Percentiles rank a stretch among this genome's conserved stretches.
Evolutionary conservation across 495 filamentous ascomycete species (phyloP).

Genomic region (Penicillium maclennaniae): DNA sequence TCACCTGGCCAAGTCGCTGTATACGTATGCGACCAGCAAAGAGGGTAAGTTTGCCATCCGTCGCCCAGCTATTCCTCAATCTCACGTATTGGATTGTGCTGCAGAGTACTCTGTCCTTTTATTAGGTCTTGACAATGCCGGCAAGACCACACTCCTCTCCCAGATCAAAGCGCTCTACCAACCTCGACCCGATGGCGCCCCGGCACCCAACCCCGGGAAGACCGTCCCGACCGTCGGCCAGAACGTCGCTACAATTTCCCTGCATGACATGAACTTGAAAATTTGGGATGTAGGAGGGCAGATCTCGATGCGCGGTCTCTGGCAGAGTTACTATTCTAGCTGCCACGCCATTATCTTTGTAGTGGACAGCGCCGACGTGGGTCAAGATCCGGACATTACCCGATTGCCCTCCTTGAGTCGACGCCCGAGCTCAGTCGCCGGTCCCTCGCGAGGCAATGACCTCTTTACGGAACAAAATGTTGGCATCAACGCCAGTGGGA

Average conservation of each 20-base stretch:
- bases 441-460: slow-evolving; percentile 19
- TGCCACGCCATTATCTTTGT: slow-evolving; percentile 98
- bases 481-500: slow-evolving; percentile 45
- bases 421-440: slow-evolving; percentile 31
- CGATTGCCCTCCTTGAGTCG: slow-evolving; percentile 25
- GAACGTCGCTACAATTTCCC: slow-evolving; percentile 84
- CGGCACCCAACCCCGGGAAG: slow-evolving; percentile 51
- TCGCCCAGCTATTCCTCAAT: background rate
- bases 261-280: slow-evolving; percentile 92
- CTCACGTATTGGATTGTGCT: background rate
- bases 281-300: slow-evolving; percentile 98
- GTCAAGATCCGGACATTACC: slow-evolving; percentile 60
- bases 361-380: slow-evolving; percentile 89
- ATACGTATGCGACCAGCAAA: slow-evolving; percentile 91
- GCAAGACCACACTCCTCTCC: slow-evolving; percentile 96
- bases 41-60: slow-evolving; percentile 57
- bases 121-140: slow-evolving; percentile 94
- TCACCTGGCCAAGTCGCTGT: slow-evolving; percentile 91
- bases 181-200: slow-evolving; percentile 53
- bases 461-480: slow-evolving; percentile 35
- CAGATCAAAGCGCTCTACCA: slow-evolving; percentile 87
- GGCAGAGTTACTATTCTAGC: slow-evolving; percentile 91
- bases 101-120: slow-evolving; percentile 95
- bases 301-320: slow-evolving; percentile 79
- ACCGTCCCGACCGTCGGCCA: slow-evolving; percentile 98